Evolutionary conservation across 176 grass and related monocot species (phyloP).

Genomic region (Guadua angustifolia): DNA sequence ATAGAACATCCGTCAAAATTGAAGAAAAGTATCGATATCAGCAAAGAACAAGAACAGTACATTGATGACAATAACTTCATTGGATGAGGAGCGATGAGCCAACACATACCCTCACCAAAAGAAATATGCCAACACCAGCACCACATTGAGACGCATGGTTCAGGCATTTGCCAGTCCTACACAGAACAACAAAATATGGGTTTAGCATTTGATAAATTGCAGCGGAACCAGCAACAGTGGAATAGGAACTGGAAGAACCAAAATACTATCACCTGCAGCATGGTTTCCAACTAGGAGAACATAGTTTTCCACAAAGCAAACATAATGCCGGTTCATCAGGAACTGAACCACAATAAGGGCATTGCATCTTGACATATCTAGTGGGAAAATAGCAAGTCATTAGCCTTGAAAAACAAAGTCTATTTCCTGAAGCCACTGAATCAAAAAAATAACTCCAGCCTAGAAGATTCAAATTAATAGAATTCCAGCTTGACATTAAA

Average conservation of each 20-base stretch:
- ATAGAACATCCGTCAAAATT: constrained; percentile 43
- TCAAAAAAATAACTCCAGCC: constrained; percentile 15
- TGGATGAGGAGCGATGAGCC: constrained; percentile 21
- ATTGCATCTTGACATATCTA: constrained; percentile 91
- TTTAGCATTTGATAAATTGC: constrained; percentile 36
- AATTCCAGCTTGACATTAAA: constrained; percentile 29
- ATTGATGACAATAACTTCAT: constrained; percentile 26
- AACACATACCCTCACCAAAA: constrained; percentile 89
- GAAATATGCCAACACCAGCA: constrained; percentile 91
- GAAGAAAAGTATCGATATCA: constrained; percentile 1
- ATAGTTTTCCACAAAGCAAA: constrained; percentile 88
- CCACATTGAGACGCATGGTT: constrained; percentile 83
- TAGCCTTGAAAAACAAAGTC: neutral
- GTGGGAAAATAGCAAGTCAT: neutral
- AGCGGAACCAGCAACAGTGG: neutral
- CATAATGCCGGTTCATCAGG: constrained; percentile 94
- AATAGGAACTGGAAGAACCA: constrained; percentile 29
- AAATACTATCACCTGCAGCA: constrained; percentile 77
- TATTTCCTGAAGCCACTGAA: neutral
- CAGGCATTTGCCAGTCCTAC: constrained; percentile 80
- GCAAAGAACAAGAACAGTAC: constrained; percentile 24
- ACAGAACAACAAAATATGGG: constrained; percentile 29
- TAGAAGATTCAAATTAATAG: constrained; percentile 36
- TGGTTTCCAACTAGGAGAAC: constrained; percentile 85
- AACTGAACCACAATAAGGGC: constrained; percentile 72